Conservation (phyloP, 805 yeast genomes). For the Myxozyma neotropica region DNA sequence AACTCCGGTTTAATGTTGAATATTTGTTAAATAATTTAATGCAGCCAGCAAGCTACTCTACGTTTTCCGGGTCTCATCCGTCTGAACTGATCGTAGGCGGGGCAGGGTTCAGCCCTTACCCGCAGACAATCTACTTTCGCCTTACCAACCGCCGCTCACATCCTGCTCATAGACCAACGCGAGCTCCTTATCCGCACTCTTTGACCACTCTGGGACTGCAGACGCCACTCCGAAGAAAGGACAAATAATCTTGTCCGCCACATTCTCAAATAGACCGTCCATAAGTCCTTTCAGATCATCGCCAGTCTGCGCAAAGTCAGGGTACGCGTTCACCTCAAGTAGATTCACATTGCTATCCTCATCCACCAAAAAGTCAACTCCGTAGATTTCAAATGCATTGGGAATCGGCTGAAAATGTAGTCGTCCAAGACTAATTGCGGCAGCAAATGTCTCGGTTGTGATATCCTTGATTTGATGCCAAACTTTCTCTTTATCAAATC, state of each 20-base stretch:
- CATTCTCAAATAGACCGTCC: conserved; percentile 27
- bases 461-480: conserved; percentile 60
- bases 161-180: conserved; percentile 16
- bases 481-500: conserved; percentile 44
- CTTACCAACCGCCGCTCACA: conserved; percentile 25
- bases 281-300: conserved; percentile 66
- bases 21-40: too few species aligned
- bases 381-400: conserved; percentile 85
- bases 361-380: conserved; percentile 83
- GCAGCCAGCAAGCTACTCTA: too few species aligned
- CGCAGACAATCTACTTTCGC: background rate
- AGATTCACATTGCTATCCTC: conserved; percentile 56
- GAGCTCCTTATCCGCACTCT: background rate
- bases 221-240: conserved; percentile 25
- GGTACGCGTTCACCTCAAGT: conserved; percentile 88
- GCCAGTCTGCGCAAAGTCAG: conserved; percentile 97
- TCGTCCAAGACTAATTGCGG: conserved; percentile 78
- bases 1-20: too few species aligned
- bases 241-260: conserved; percentile 16
- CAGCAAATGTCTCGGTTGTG: conserved; percentile 71
- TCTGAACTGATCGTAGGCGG: too few species aligned
- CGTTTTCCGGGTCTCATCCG: too few species aligned
- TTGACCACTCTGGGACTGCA: background rate
- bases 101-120: background rate
- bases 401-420: conserved; percentile 80